A percentile compares a stretch with the other conserved stretches of the same genome.
Conservation (phyloP, 805 yeast species). For the Wickerhamiella lipophila region DNA sequence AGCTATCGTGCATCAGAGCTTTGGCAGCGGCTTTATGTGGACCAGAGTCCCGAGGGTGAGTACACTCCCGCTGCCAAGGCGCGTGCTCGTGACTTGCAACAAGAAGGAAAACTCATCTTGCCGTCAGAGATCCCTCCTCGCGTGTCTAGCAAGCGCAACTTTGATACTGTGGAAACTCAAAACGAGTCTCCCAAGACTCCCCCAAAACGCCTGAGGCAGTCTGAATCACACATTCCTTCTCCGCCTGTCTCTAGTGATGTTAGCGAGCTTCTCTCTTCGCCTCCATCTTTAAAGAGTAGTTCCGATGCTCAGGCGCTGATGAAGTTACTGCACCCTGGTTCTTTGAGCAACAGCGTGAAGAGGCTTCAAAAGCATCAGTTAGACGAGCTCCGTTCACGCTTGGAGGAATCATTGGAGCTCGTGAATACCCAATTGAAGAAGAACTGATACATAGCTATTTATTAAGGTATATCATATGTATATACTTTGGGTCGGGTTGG, state of each 20-base stretch:
- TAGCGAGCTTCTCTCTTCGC: neutral
- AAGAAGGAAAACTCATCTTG: neutral
- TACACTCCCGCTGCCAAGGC: slow-evolving; percentile 1
- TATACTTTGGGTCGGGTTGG: no score
- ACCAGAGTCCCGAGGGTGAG: neutral
- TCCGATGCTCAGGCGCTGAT: neutral
- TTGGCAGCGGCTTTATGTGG: neutral
- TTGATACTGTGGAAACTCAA: neutral
- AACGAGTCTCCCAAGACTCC: neutral
- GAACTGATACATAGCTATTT: neutral
- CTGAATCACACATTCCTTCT: neutral
- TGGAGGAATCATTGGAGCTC: neutral
- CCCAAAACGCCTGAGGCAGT: neutral
- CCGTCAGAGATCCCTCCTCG: neutral
- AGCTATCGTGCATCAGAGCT: neutral
- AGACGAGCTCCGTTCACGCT: neutral
- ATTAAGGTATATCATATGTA: neutral
- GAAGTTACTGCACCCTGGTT: neutral
- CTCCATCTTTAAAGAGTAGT: neutral
- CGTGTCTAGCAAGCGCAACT: neutral
- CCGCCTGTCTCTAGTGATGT: neutral
- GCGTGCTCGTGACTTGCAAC: neutral
- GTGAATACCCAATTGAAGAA: neutral
- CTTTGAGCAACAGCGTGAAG: neutral
- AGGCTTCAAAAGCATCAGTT: neutral